A percentile compares a stretch with the other conserved stretches of the same genome.
Conservation (phyloP, 805 yeast species). For the Suhomyces sp. region DNA sequence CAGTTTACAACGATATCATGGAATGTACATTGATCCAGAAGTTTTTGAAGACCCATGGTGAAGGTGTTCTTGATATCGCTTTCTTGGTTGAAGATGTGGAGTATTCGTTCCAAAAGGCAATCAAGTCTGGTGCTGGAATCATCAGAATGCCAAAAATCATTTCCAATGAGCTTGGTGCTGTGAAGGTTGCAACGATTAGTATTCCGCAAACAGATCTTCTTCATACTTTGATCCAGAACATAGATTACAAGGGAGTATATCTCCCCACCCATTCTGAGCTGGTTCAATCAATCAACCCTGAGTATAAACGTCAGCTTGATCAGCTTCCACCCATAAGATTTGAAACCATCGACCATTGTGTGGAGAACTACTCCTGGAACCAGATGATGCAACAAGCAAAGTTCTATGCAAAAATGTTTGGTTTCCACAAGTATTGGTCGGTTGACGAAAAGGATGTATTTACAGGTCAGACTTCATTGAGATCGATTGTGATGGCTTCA, state of each 20-base stretch:
- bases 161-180: conserved; percentile 50
- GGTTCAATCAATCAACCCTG: conserved; percentile 9
- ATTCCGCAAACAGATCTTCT: conserved; percentile 56
- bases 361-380: conserved; percentile 74
- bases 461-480: conserved; percentile 67
- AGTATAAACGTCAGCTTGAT: conserved; percentile 5
- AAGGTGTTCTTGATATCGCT: conserved; percentile 76
- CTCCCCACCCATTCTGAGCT: conserved; percentile 48
- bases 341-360: conserved; percentile 69
- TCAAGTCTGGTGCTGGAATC: conserved; percentile 51
- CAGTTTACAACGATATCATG: conserved; percentile 16
- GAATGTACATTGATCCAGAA: conserved; percentile 19
- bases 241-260: conserved; percentile 41
- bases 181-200: conserved; percentile 48
- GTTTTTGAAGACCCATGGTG: conserved; percentile 57
- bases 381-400: conserved; percentile 58
- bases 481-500: conserved; percentile 76
- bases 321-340: conserved; percentile 38
- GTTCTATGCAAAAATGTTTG: conserved; percentile 61
- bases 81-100: conserved; percentile 58
- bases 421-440: conserved; percentile 80
- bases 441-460: conserved; percentile 77
- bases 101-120: conserved; percentile 45
- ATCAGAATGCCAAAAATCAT: conserved; percentile 25
- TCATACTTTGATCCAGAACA: conserved; percentile 65